These are phyloP conservation scores for Prunus kanzakura DNA, from an alignment of 306 rosid species.

Conservation along the genomic window DNA sequence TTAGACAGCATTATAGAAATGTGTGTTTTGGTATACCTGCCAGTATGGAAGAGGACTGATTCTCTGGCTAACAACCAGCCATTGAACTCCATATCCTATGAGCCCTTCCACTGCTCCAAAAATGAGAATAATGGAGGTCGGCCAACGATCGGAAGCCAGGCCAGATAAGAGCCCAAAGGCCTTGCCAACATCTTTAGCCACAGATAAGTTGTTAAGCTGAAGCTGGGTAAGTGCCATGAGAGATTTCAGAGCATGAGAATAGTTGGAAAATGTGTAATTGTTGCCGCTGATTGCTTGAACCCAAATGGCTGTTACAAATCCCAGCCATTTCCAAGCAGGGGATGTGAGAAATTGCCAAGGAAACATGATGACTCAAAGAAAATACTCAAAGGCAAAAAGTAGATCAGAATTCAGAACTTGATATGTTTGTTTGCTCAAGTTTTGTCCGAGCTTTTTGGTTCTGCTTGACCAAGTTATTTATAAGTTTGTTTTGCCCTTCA, in stretches of 20 bases:
- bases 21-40: constrained; percentile 23
- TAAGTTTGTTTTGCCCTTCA: constrained; percentile 10
- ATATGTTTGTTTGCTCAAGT: neutral
- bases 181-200: constrained; percentile 51
- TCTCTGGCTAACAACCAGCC: constrained; percentile 36
- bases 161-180: constrained; percentile 49
- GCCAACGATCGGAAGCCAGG: constrained; percentile 36
- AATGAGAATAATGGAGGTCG: constrained; percentile 30
- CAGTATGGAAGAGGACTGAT: constrained; percentile 47
- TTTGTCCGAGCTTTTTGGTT: constrained; percentile 1
- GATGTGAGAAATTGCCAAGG: neutral
- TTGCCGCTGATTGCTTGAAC: constrained; percentile 51
- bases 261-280: constrained; percentile 45
- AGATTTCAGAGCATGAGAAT: constrained; percentile 34
- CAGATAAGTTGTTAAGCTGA: constrained; percentile 48
- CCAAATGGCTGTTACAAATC: constrained; percentile 49
- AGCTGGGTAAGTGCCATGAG: constrained; percentile 41
- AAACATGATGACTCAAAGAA: neutral
- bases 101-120: constrained; percentile 40
- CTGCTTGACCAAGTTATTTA: constrained; percentile 14
- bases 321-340: constrained; percentile 40
- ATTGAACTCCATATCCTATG: constrained; percentile 48
- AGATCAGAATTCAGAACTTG: neutral
- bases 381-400: neutral
- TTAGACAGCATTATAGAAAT: neutral